These are phyloP conservation scores for Fraxinus xanthoxyloides DNA, from an alignment of 305 asterid species.

Conservation along the genomic window DNA sequence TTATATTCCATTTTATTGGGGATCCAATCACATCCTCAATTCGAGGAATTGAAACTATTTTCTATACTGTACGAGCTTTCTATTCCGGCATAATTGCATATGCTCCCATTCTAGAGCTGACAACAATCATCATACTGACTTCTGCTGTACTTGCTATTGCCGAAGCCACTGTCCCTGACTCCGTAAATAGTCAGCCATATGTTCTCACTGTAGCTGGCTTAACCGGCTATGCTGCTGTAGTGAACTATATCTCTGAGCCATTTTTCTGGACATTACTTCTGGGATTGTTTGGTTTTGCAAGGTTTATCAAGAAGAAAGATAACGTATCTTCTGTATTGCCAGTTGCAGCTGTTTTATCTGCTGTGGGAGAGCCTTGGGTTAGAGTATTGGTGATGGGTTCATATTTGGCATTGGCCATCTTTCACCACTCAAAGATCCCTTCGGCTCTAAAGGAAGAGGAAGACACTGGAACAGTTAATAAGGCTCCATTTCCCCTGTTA, in stretches of 20 bases:
- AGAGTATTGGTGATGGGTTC: conserved; percentile 49
- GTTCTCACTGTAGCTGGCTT: conserved; percentile 69
- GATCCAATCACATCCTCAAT: conserved; percentile 59
- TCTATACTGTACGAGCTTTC: conserved; percentile 59
- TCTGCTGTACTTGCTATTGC: conserved; percentile 65
- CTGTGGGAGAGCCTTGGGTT: conserved; percentile 94
- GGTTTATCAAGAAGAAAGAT: conserved; percentile 67
- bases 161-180: conserved; percentile 70
- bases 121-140: conserved; percentile 59
- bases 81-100: conserved; percentile 68
- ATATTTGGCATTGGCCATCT: conserved; percentile 59
- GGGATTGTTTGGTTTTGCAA: conserved; percentile 59
- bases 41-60: conserved; percentile 47
- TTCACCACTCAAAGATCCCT: conserved; percentile 35
- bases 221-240: conserved; percentile 70
- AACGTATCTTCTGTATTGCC: conserved; percentile 77
- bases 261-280: conserved; percentile 71
- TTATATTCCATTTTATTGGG: conserved; percentile 56
- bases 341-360: conserved; percentile 73
- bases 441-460: conserved; percentile 30
- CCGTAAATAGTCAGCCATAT: conserved; percentile 68
- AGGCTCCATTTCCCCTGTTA: conserved; percentile 65
- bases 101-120: conserved; percentile 74
- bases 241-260: conserved; percentile 62
- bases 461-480: conserved; percentile 27